Conservation (phyloP, 2,329 filamentous ascomycete genomes). For the Neobulgaria alba region DNA sequence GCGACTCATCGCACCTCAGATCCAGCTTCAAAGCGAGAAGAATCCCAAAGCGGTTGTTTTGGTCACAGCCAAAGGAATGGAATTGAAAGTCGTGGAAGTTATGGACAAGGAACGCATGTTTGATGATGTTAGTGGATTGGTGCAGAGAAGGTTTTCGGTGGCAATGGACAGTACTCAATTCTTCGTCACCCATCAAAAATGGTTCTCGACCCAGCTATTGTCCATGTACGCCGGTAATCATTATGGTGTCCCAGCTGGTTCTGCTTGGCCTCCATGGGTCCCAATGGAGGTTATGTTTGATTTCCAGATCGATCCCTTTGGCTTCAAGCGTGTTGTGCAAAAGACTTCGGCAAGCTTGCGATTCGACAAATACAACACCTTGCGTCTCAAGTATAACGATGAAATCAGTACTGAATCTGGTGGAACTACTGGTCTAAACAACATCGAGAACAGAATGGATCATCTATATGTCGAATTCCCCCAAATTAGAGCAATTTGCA, state of each 20-base stretch:
- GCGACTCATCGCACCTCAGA: slow-evolving; percentile 90
- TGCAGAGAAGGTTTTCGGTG: slow-evolving; percentile 87
- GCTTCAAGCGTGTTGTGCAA: slow-evolving; percentile 95
- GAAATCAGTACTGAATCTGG: slow-evolving; percentile 56
- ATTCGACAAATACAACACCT: slow-evolving; percentile 96
- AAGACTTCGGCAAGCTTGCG: slow-evolving; percentile 90
- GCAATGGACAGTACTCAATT: slow-evolving; percentile 98
- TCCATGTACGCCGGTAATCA: slow-evolving; percentile 91
- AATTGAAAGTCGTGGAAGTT: slow-evolving; percentile 92
- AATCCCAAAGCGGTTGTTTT: slow-evolving; percentile 94
- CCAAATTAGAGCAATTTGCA: slow-evolving; percentile 86
- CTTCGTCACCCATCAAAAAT: slow-evolving; percentile 92
- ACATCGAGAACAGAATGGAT: slow-evolving; percentile 74
- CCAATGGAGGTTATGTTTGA: slow-evolving; percentile 98
- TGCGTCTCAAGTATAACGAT: slow-evolving; percentile 95
- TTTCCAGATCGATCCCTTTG: slow-evolving; percentile 85
- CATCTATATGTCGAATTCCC: slow-evolving; percentile 97
- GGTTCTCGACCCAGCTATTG: slow-evolving; percentile 72
- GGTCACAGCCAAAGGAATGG: slow-evolving; percentile 96
- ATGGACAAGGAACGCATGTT: slow-evolving; percentile 93
- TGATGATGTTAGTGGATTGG: slow-evolving; percentile 88
- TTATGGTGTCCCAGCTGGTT: slow-evolving; percentile 77
- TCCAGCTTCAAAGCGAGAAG: slow-evolving; percentile 97
- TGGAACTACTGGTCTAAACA: slow-evolving; percentile 43
- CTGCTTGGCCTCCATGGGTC: slow-evolving; percentile 96